Evolutionary conservation across 1,139 yeast genomes (phyloP), one percentile per base, ranked within the genome.

Genomic region (Diutina sp.): DNA sequence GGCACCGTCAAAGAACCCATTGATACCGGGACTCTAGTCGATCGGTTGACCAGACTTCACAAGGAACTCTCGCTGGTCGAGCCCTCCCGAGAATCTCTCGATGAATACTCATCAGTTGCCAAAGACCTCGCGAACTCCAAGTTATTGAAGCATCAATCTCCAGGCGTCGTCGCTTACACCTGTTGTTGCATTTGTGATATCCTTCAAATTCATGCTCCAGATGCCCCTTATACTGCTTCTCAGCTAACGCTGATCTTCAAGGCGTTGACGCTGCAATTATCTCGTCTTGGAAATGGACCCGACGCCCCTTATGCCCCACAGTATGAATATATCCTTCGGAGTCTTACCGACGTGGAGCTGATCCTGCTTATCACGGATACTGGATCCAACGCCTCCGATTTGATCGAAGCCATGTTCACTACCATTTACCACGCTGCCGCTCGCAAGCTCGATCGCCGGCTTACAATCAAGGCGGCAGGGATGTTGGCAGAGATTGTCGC

Each of bases 181-280:
- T 84, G 95, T 18, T 86, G 96, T 64, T 84, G 95, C 60, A 63
- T 90, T 11, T 78, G 91, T 3, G 96, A 90, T 66, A 73, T 91
- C 14, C 69, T 91, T 51, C 76, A 96, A 59, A 69, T 90, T 11
- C 85, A 78, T 66, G 97, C 97, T 0, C 97, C 97, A 0, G 89
- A 90, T 68, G 96, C 97, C 5, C 97, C 98, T 6, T 90, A 79
- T 68, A 82, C 88, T 1, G 83, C 83, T 45, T 62, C 71, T 1
- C 85, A 87, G 61, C 71, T 90, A 41, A 72, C 83, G 1, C 82
- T 77, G 35, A 75, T 85, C n/a, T 86, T 87, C 70, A 78, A 74
- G 60, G 71, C 84, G 6, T 82, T 89, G 63, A 50, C 16, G 41
- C 14, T 38, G 25, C 16, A 28, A 16, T 77, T 85, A 61, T 70